phyloP scores from a whole-genome alignment of 2,329 filamentous ascomycete genomes.

The Alternaria incomplexa region DNA sequence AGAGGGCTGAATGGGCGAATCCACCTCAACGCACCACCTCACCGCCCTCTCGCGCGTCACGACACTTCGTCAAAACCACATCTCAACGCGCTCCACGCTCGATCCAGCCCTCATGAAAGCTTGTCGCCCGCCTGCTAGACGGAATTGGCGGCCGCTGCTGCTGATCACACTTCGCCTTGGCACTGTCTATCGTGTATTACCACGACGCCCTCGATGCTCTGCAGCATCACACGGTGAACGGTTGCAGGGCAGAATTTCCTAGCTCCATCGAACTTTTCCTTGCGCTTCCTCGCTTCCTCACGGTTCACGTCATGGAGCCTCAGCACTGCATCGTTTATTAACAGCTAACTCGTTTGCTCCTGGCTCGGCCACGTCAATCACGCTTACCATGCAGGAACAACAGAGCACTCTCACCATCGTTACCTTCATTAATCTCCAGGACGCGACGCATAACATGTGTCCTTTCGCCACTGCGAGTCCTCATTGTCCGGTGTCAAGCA shows the following conservation, averaged over 20 bases:
- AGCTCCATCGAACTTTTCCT: slow-evolving; percentile 17
- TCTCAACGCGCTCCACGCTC: not conserved
- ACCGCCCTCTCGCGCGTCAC: slow-evolving; percentile 8
- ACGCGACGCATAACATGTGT: slow-evolving; percentile 35
- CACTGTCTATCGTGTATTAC: slow-evolving; percentile 4
- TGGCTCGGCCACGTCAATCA: slow-evolving; percentile 44
- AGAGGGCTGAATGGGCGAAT: not conserved
- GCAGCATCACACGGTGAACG: slow-evolving; percentile 16
- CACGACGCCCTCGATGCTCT: not conserved
- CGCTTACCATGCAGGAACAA: slow-evolving; percentile 46
- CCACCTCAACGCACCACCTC: not conserved
- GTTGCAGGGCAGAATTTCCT: slow-evolving; percentile 23
- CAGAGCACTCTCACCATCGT: slow-evolving; percentile 32
- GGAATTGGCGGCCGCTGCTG: slow-evolving; percentile 3
- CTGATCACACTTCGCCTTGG: slow-evolving; percentile 16
- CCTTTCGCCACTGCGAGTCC: slow-evolving; percentile 31
- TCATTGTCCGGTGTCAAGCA: slow-evolving; percentile 17
- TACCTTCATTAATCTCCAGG: slow-evolving; percentile 35
- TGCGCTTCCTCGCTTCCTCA: slow-evolving; percentile 11
- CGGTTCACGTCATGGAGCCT: slow-evolving; percentile 24
- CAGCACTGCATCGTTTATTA: slow-evolving; percentile 10
- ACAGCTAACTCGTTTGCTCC: slow-evolving; percentile 21
- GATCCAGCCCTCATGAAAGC: not conserved
- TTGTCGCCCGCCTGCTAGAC: not conserved
- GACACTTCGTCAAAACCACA: not conserved